Evolutionary conservation across 2,329 filamentous ascomycete genomes (phyloP), one percentile per base, ranked within the genome.

Genomic region (Septoria petroselini): DNA sequence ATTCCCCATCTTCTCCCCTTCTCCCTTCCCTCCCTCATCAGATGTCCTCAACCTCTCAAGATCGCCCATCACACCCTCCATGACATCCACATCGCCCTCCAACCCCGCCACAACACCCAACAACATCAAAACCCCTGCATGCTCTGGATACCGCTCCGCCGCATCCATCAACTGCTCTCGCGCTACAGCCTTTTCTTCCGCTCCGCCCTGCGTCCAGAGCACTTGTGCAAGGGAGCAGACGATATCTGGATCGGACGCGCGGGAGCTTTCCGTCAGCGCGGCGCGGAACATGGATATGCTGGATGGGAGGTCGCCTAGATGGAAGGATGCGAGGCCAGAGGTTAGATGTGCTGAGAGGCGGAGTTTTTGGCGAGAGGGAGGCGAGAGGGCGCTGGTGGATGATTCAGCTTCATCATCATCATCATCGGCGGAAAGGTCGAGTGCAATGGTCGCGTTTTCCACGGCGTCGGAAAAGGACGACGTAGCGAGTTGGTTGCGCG

Each of bases 1-100:
- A 62, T 85, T 82, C 47, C 88, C 82, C 9, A 96, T 82, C 78
- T 76, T 53, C 86, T 83, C 44, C 94, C 83, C 3, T 75, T n/a
- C n/a, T n/a, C n/a, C n/a, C n/a, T n/a, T n/a, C n/a, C n/a, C n/a
- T n/a, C n/a, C n/a, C n/a, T n/a, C n/a, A n/a, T n/a, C n/a, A n/a
- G n/a, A n/a, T n/a, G n/a, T n/a, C n/a, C n/a, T n/a, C n/a, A n/a
- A n/a, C n/a, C n/a, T n/a, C n/a, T n/a, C n/a, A n/a, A n/a, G n/a
- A n/a, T n/a, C n/a, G n/a, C n/a, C n/a, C n/a, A n/a, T n/a, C n/a
- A 95, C 90, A 0, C 90, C 91, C 48, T 89, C 86, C 7, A 91
- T 73, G 1, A 84, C 86, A 58, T 94, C 89, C 15, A 77, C 74
- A 62, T 96, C 91, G 12, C 82, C 77, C 52, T 95, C 89, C 0